Conservation (phyloP, 108 stramenopile genomes). For the Stephanodiscus triporus region DNA sequence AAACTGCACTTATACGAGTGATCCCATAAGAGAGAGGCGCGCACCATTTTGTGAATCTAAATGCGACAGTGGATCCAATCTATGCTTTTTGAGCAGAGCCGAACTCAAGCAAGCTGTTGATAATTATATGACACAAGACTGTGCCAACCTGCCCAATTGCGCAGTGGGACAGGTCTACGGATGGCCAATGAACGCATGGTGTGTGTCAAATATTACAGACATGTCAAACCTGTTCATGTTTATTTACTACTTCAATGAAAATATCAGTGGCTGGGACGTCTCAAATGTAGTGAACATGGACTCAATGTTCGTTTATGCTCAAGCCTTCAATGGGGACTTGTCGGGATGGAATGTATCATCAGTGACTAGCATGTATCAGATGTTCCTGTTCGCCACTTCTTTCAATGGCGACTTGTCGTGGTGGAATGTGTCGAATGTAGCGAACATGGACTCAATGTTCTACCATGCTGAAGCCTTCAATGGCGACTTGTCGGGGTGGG, state of each 20-base stretch:
- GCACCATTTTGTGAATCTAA: background rate
- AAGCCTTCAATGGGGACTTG: background rate
- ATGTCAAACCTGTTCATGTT: constrained; percentile 9
- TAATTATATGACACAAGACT: background rate
- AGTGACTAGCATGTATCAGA: background rate
- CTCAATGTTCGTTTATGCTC: constrained; percentile 7
- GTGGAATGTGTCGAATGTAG: constrained; percentile 3
- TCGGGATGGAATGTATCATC: constrained; percentile 5
- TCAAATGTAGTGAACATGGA: constrained; percentile 23
- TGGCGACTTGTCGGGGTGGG: constrained; percentile 8
- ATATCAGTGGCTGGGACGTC: constrained; percentile 43
- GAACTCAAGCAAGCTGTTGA: constrained; percentile 14
- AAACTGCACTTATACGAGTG: background rate
- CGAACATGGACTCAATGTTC: constrained; percentile 1
- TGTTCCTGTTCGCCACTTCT: background rate
- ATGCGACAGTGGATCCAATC: too few species aligned
- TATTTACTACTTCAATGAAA: constrained; percentile 27
- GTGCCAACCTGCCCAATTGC: background rate
- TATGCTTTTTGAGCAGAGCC: background rate
- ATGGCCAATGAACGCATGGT: constrained; percentile 23
- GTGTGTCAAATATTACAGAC: constrained; percentile 17
- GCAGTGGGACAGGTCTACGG: constrained; percentile 11
- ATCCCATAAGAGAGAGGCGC: background rate
- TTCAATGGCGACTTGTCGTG: constrained; percentile 13
- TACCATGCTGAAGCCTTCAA: background rate